Evolutionary conservation across 495 filamentous ascomycete genomes (phyloP), one percentile per base, ranked within the genome.

Genomic region (Elasticomyces elasticus): DNA sequence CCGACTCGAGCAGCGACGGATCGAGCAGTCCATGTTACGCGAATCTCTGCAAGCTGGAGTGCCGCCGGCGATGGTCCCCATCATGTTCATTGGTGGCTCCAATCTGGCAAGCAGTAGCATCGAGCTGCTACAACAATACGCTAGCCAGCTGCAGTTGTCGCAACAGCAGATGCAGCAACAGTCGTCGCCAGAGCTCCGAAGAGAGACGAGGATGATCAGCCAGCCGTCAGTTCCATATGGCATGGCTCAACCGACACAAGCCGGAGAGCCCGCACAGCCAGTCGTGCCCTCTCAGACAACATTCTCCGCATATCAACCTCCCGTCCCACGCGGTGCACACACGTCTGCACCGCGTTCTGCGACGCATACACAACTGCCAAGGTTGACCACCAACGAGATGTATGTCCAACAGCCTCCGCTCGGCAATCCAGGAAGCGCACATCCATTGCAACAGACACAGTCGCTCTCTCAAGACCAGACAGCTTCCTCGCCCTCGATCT

Each of bases 31-130:
- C 47, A 94, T 98, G 71, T 68, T 98, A 52, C 75, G 79, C 55
- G 86, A 92, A 51, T 88, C 89, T 28, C 67, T 94, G 55, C 74
- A 77, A 54, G 82, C 85, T 24, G 89, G 89, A 20, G 79, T 98
- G 33, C 89, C 92, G 19, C 87, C 89, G 33, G 75, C 85, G 37
- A 79, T 95, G 75, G 78, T 96, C 33, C 92, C 92, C 17, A 76
- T 94, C 58, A 85, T 98, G 47, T 95, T 86, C 35, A 84, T 94
- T 68, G 82, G 82, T 46, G 76, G 79, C 23, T 80, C 83, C 27
- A 83, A 81, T 52, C 65, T 81, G 9, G 72, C 79, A 44, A 76
- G 71, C 55, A 72, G 80, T 19, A 73, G 75, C 45, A 53, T 85
- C 44, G 89, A 95, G 62, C 83, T 80, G 80, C 72, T 83, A 40